phyloP scores from a whole-genome alignment of 2,329 filamentous ascomycete species.

The Sphaceloma murrayae region DNA sequence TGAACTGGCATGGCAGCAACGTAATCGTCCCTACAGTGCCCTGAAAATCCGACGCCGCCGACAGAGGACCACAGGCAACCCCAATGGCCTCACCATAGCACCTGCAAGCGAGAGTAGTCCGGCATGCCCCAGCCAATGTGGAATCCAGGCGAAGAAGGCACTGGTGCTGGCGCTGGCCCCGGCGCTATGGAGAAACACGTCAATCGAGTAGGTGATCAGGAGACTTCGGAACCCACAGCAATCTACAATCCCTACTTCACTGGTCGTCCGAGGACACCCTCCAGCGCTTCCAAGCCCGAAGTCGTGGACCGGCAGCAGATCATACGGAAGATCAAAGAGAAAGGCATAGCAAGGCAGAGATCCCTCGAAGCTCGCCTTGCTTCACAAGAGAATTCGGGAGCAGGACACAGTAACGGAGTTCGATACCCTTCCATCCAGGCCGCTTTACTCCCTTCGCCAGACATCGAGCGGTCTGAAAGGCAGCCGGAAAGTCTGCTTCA shows the following conservation, averaged over 20 bases:
- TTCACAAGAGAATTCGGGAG: background rate
- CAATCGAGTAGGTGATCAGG: constrained; percentile 6
- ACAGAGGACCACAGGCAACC: too few species aligned
- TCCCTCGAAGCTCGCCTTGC: constrained; percentile 9
- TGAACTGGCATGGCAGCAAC: too few species aligned
- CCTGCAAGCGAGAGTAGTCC: background rate
- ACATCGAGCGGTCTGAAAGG: constrained; percentile 22
- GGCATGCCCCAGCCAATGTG: background rate
- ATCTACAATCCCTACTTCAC: constrained; percentile 32
- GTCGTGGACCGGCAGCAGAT: constrained; percentile 59
- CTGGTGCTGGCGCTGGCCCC: constrained; percentile 20
- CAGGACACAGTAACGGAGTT: constrained; percentile 2
- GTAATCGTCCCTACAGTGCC: too few species aligned
- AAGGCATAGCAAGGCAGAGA: constrained; percentile 7
- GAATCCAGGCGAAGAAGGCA: background rate
- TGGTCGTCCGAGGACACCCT: constrained; percentile 26
- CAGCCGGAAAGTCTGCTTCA: background rate
- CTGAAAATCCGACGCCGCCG: too few species aligned
- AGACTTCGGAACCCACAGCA: constrained; percentile 20
- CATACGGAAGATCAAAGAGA: constrained; percentile 69
- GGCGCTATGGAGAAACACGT: constrained; percentile 20
- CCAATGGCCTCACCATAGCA: constrained; percentile 4
- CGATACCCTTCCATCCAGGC: too few species aligned
- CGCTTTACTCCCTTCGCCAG: constrained; percentile 11
- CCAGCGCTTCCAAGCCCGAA: constrained; percentile 23